A percentile compares a stretch with the other conserved stretches of the same genome.
phyloP scores from a whole-genome alignment of 495 filamentous ascomycete species.

The Xylaria intraflava region DNA sequence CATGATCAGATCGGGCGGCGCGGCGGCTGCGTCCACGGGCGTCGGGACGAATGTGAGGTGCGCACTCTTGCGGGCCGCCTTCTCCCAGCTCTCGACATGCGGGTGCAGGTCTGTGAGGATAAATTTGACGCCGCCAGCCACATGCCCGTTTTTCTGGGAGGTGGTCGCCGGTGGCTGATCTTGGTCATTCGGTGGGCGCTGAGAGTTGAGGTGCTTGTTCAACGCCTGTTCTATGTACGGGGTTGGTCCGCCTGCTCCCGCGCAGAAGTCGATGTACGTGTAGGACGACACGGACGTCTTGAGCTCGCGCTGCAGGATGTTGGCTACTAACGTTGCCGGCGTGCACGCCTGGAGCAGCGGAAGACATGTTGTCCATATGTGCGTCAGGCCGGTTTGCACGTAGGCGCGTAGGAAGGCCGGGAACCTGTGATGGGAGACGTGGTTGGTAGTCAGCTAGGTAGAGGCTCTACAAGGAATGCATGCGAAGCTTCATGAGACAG shows the following conservation, averaged over 20 bases:
- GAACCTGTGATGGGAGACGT: slow-evolving; percentile 34
- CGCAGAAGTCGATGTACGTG: slow-evolving; percentile 66
- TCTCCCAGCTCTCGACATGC: slow-evolving; percentile 54
- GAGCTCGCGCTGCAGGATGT: slow-evolving; percentile 40
- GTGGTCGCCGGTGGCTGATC: neutral
- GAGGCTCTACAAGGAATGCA: neutral
- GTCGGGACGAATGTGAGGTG: slow-evolving; percentile 48
- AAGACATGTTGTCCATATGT: slow-evolving; percentile 42
- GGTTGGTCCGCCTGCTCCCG: slow-evolving; percentile 64
- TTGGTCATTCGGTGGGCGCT: neutral
- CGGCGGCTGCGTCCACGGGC: slow-evolving; percentile 56
- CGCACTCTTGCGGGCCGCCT: slow-evolving; percentile 40
- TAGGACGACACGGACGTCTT: slow-evolving; percentile 35
- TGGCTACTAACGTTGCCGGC: slow-evolving; percentile 41
- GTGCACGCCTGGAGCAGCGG: slow-evolving; percentile 41
- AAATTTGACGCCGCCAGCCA: slow-evolving; percentile 55
- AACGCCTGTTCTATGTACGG: slow-evolving; percentile 53
- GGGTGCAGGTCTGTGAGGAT: slow-evolving; percentile 65
- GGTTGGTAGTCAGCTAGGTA: slow-evolving; percentile 4
- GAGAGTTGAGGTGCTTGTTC: slow-evolving; percentile 35
- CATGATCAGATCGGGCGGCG: slow-evolving; percentile 36
- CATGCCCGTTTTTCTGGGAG: neutral
- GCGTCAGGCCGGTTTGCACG: slow-evolving; percentile 46
- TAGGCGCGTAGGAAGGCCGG: slow-evolving; percentile 44
- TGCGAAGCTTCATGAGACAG: neutral